A percentile compares a stretch with the other conserved stretches of the same genome.
Conservation (phyloP, 352 stramenopile species). For the Globisporangium uncinulatum region DNA sequence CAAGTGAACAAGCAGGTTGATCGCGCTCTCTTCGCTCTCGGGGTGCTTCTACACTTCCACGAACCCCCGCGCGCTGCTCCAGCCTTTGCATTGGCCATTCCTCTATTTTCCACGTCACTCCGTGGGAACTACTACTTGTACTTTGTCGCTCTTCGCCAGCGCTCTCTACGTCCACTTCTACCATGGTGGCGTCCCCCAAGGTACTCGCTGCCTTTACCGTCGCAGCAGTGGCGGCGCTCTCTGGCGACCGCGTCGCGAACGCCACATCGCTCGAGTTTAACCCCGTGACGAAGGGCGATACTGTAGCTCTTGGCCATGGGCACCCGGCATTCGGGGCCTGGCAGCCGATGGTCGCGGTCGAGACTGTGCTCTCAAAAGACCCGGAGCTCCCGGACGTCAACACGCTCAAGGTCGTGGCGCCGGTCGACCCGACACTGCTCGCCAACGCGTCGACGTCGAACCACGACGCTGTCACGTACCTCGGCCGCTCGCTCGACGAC, state of each 20-base stretch:
- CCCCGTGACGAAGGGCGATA: slow-evolving; percentile 6
- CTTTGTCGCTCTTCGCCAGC: not conserved
- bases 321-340: slow-evolving; percentile 5
- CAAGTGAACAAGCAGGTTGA: no score
- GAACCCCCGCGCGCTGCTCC: no score
- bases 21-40: no score
- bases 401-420: slow-evolving; percentile 1
- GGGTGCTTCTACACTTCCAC: no score
- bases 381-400: slow-evolving; percentile 3
- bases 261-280: slow-evolving; percentile 10
- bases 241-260: not conserved
- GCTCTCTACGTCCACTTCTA: not conserved
- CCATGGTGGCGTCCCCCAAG: slow-evolving; percentile 8
- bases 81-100: not conserved
- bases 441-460: not conserved
- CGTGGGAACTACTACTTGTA: slow-evolving; percentile 1
- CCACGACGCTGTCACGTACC: not conserved
- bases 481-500: slow-evolving; percentile 9
- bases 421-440: slow-evolving; percentile 3
- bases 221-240: not conserved
- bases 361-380: slow-evolving; percentile 7
- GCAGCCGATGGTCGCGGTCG: not conserved
- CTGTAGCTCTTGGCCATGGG: not conserved
- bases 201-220: slow-evolving; percentile 8
- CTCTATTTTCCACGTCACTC: slow-evolving; percentile 3